Percentiles rank a stretch among this genome's conserved stretches.
Conservation (phyloP, 2,329 filamentous ascomycete genomes). For the Xylariaceae sp. region DNA sequence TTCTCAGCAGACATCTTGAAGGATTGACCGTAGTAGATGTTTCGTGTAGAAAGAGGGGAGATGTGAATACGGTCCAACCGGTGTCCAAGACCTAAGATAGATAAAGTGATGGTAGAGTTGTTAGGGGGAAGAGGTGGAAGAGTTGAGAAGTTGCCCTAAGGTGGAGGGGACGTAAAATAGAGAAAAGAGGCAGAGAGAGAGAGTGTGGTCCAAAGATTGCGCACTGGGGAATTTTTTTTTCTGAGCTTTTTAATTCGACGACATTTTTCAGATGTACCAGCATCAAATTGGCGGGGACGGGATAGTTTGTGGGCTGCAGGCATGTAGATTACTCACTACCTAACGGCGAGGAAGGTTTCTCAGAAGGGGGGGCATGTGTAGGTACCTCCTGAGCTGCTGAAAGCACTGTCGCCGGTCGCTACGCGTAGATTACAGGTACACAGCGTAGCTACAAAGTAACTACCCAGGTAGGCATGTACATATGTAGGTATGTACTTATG, state of each 20-base stretch:
- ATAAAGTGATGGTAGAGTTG: constrained; percentile 35
- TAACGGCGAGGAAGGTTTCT: neutral
- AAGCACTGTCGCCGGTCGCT: no score
- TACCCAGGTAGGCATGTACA: neutral
- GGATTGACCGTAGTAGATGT: constrained; percentile 40
- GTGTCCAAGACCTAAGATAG: constrained; percentile 31
- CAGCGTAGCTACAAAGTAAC: neutral
- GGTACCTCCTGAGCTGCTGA: no score
- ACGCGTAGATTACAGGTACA: no score
- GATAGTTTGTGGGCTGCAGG: neutral
- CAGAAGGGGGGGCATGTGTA: neutral
- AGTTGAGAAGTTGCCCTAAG: constrained; percentile 14
- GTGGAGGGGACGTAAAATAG: constrained; percentile 14
- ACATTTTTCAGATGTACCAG: neutral
- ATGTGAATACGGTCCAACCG: constrained; percentile 31
- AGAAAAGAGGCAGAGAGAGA: neutral
- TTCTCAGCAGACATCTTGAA: constrained; percentile 61
- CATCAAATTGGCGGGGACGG: neutral
- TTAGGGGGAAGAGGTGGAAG: constrained; percentile 17
- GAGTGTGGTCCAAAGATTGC: no score
- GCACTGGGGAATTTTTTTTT: neutral
- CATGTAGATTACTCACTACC: neutral
- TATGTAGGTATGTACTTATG: no score
- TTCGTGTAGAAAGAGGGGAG: constrained; percentile 35
- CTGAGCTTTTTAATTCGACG: neutral